Percentiles rank a stretch among this genome's conserved stretches.
Conservation (phyloP, 345 rosid genomes). For the Ailanthus altissimus region DNA sequence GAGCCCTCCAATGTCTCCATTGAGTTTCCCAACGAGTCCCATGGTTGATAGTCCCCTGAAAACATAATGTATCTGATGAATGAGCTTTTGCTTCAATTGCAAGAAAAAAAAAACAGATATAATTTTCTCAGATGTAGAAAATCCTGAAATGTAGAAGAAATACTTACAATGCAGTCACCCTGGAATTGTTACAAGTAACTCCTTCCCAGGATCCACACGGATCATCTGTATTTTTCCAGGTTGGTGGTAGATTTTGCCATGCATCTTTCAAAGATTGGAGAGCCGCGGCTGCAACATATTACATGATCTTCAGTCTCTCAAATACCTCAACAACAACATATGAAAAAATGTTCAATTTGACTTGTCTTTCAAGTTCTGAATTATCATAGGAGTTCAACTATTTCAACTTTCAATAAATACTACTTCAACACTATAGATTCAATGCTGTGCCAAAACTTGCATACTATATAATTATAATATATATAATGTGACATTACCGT, state of each 20-base stretch:
- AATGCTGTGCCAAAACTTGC: background rate
- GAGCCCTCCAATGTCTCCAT: conserved; percentile 90
- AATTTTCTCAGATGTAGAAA: background rate
- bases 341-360: too few species aligned
- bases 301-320: background rate
- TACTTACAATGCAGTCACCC: conserved; percentile 82
- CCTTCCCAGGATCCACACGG: conserved; percentile 97
- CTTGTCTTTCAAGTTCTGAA: too few species aligned
- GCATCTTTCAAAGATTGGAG: conserved; percentile 72
- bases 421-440: background rate
- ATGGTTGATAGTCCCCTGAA: conserved; percentile 82
- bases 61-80: background rate
- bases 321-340: background rate
- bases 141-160: background rate
- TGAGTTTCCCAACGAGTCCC: conserved; percentile 77
- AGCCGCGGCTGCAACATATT: conserved; percentile 54
- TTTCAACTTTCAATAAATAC: too few species aligned
- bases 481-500: background rate
- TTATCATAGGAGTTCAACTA: too few species aligned
- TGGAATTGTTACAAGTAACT: conserved; percentile 63
- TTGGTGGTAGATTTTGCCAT: conserved; percentile 79
- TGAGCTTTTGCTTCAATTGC: background rate
- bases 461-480: background rate
- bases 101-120: background rate
- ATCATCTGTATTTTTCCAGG: conserved; percentile 69